Evolutionary conservation across 1,284 basidiomycete genomes (phyloP), one percentile per base, ranked within the genome.

Genomic region (Malassezia arunalokei): DNA sequence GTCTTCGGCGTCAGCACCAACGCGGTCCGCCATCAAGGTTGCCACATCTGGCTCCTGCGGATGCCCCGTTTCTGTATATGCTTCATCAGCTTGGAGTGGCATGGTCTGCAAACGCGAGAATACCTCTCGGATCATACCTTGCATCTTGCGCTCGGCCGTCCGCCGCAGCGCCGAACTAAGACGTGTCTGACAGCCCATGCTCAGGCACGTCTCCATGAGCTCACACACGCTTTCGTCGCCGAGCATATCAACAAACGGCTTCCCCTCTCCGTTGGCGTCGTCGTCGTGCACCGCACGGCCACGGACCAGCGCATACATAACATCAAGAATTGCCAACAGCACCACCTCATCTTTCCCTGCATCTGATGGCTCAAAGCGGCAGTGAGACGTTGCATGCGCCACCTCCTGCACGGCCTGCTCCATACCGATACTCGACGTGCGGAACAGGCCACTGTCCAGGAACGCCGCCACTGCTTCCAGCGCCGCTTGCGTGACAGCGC

Each of bases 321-420:
- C 83, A 11, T 84, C 82, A 76, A 98, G 82, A 59, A 98, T 90
- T 68, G 85, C 85, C 48, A 94, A 79, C 11, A 98, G 78, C 5
- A 96, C 90, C 6, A 95, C 85, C 75, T 99, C 94, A 74, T 98
- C 94, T 3, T 57, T 58, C 9, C 57, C 59, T 14, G 89, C 86
- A 67, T 95, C 91, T 60, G 86, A 92, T 6, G 89, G 87, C 74
- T 98, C 94, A 71, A 98, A 99, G 74, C 94, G 90, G 79, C 92
- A 96, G 66, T 89, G 88, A 7, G 91, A 88, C 8, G 92, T 81
- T 0, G 91, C 84, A 53, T 81, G 84, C 68, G 90, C 92, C 51
- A 95, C 79, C 61, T 91, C 87, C 24, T 82, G 79, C 45, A 98
- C 79, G 5, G 85, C 84, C 31, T 78, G 73, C 38, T 59, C 59